phyloP scores from a whole-genome alignment of 768 basidiomycete genomes.

The Trametes elegans region DNA sequence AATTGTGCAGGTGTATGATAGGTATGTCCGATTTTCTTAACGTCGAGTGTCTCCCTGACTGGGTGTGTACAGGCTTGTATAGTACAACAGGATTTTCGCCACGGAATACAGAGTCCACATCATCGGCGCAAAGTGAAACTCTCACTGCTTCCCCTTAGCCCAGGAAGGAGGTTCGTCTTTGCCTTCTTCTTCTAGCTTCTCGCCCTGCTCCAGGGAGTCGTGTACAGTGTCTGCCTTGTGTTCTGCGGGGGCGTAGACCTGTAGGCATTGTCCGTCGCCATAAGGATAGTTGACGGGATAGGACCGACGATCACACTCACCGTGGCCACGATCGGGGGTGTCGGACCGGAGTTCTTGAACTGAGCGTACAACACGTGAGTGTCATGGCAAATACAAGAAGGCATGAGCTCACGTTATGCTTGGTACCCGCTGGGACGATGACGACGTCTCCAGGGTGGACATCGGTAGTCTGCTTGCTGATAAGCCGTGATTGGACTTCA shows the following conservation, averaged over 20 bases:
- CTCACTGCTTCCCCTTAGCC: conserved; percentile 23
- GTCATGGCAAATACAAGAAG: too few species aligned
- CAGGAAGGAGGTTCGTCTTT: conserved; percentile 30
- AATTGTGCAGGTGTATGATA: too few species aligned
- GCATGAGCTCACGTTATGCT: conserved; percentile 20
- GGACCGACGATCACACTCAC: conserved; percentile 28
- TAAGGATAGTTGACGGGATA: conserved; percentile 26
- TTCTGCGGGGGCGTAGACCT: conserved; percentile 31
- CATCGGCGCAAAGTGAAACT: too few species aligned
- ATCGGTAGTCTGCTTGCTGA: conserved; percentile 10
- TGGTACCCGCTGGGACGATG: conserved; percentile 28
- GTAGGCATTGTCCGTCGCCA: conserved; percentile 14
- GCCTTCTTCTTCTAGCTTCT: conserved; percentile 28
- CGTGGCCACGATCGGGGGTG: conserved; percentile 27
- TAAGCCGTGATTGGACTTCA: background rate
- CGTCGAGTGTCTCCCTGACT: background rate
- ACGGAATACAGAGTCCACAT: background rate
- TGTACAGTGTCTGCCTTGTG: conserved; percentile 31
- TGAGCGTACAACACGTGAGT: conserved; percentile 11
- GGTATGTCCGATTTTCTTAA: too few species aligned
- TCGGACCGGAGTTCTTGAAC: conserved; percentile 29
- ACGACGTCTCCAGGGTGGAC: conserved; percentile 27
- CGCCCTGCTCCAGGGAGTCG: conserved; percentile 26
- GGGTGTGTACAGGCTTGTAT: too few species aligned
- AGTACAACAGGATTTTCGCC: too few species aligned